Conservation (phyloP, 2,329 filamentous ascomycete genomes). For the Aschersonia sp. region DNA sequence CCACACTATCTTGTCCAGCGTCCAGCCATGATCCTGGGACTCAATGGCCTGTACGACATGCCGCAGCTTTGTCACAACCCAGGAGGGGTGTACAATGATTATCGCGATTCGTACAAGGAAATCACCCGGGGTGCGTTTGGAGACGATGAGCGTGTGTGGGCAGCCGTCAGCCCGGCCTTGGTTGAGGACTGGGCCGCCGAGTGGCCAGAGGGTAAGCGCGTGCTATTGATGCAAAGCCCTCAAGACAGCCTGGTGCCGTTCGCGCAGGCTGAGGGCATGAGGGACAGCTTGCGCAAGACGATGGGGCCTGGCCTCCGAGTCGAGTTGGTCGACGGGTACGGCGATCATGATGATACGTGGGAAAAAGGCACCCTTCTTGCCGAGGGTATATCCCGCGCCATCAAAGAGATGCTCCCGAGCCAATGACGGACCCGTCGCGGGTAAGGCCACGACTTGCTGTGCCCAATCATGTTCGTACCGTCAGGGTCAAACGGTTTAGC, state of each 20-base stretch:
- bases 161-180: constrained; percentile 21
- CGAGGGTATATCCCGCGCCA: not conserved
- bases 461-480: no score
- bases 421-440: not conserved
- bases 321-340: constrained; percentile 1
- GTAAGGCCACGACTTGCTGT: no score
- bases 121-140: constrained; percentile 34
- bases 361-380: constrained; percentile 1
- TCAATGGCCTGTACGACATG: constrained; percentile 39
- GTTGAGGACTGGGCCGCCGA: constrained; percentile 3
- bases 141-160: constrained; percentile 20
- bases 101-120: constrained; percentile 20
- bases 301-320: not conserved
- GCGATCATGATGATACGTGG: constrained; percentile 2
- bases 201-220: constrained; percentile 5
- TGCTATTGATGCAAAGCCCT: constrained; percentile 4
- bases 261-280: constrained; percentile 4
- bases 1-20: not conserved
- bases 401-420: not conserved
- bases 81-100: constrained; percentile 17
- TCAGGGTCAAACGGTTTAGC: no score
- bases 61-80: constrained; percentile 9
- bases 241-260: constrained; percentile 5
- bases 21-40: constrained; percentile 24
- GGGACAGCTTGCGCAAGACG: not conserved